These are phyloP conservation scores for Oryza brachyantha DNA, from an alignment of 176 grass and related monocot species.

Conservation along the genomic window DNA sequence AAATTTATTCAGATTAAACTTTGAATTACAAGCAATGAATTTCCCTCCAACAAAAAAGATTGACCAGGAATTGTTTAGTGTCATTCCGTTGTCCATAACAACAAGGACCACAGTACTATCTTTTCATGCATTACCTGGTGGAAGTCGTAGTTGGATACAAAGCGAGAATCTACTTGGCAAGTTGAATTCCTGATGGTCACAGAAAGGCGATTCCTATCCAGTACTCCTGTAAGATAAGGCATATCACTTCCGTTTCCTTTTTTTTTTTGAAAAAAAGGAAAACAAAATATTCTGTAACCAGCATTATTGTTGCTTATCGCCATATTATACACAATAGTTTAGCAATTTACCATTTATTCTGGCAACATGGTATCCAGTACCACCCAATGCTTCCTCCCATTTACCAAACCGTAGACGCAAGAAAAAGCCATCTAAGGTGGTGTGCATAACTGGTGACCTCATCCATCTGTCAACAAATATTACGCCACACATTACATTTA, in stretches of 20 bases:
- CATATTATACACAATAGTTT: constrained; percentile 3
- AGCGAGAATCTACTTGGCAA: constrained; percentile 65
- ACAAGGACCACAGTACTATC: neutral
- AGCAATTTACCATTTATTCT: constrained; percentile 78
- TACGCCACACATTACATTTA: too few relatives aligned
- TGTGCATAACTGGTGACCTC: constrained; percentile 50
- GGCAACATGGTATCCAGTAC: constrained; percentile 84
- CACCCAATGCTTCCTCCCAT: constrained; percentile 77
- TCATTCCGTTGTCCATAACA: neutral
- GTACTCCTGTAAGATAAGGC: constrained; percentile 59
- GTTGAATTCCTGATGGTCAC: constrained; percentile 68
- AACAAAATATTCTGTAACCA: constrained; percentile 15
- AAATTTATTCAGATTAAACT: neutral
- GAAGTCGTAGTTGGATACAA: constrained; percentile 91
- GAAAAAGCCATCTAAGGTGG: constrained; percentile 75
- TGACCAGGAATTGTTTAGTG: neutral
- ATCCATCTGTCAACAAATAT: constrained; percentile 61
- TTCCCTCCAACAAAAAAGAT: neutral
- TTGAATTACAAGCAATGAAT: neutral
- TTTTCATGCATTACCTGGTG: constrained; percentile 65
- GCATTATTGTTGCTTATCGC: neutral
- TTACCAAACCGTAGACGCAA: constrained; percentile 83
- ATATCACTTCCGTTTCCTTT: constrained; percentile 15
- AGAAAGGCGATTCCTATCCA: constrained; percentile 65
- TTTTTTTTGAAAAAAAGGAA: neutral